Conservation (phyloP, 768 basidiomycete species). For the Lactarius sanguifluus region DNA sequence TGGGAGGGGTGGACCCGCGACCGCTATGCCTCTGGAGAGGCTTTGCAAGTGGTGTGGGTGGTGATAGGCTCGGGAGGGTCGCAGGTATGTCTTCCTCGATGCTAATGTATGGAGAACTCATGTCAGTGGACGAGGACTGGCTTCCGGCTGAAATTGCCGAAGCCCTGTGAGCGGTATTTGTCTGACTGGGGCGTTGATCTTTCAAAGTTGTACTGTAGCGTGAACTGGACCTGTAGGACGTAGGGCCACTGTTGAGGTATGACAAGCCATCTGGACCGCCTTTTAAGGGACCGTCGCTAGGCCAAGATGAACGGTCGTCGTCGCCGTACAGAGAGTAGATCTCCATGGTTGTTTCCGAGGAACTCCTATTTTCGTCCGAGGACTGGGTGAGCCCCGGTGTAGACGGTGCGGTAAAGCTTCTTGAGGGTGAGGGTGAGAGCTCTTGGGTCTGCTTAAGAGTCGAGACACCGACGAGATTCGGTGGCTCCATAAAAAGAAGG, state of each 20-base stretch:
- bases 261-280: constrained; percentile 33
- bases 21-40: constrained; percentile 7
- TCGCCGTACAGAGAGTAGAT: constrained; percentile 89
- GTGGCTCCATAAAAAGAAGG: constrained; percentile 28
- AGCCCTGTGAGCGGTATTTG: constrained; percentile 39
- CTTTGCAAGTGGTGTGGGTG: constrained; percentile 5
- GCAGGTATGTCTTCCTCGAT: constrained; percentile 16
- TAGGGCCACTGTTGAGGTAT: constrained; percentile 13
- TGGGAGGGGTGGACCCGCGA: constrained; percentile 7
- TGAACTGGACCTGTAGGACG: constrained; percentile 20
- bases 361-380: constrained; percentile 46
- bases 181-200: constrained; percentile 24
- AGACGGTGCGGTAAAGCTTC: constrained; percentile 27
- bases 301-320: constrained; percentile 37
- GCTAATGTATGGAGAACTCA: constrained; percentile 22
- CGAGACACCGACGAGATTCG: constrained; percentile 26
- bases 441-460: constrained; percentile 4
- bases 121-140: constrained; percentile 18
- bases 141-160: constrained; percentile 40
- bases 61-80: background rate
- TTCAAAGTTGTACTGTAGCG: constrained; percentile 25
- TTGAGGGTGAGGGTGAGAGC: constrained; percentile 17
- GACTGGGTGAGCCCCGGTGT: constrained; percentile 41
- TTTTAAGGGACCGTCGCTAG: constrained; percentile 36
- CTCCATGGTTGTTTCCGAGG: constrained; percentile 74